Conservation (phyloP, 1,139 yeast species). For the Blastobotrys indianensis region DNA sequence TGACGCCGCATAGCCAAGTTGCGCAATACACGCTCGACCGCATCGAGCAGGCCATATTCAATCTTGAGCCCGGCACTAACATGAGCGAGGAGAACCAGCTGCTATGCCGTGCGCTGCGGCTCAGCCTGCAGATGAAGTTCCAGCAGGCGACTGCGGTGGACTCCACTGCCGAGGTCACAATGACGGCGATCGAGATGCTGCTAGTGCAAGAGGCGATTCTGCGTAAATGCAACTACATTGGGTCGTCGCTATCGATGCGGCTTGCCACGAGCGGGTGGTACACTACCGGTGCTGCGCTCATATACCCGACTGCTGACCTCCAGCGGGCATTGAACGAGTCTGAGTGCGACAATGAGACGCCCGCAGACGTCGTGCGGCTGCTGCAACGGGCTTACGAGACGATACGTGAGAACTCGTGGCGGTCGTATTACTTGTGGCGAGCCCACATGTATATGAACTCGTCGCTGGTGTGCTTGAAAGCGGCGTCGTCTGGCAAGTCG, state of each 20-base stretch:
- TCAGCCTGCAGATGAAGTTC: conserved; percentile 5
- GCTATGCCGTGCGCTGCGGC: background rate
- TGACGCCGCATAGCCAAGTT: conserved; percentile 9
- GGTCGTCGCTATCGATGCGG: conserved; percentile 2
- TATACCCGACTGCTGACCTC: background rate
- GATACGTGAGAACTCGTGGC: background rate
- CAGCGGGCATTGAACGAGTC: conserved; percentile 1
- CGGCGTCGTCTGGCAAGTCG: background rate
- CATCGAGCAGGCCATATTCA: background rate
- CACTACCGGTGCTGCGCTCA: background rate
- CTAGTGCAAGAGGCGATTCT: background rate
- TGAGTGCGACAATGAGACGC: conserved; percentile 10
- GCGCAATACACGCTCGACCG: conserved; percentile 2
- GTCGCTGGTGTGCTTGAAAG: conserved; percentile 3
- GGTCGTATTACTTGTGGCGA: conserved; percentile 14
- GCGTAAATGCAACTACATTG: too few relatives aligned
- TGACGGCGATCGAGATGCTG: background rate
- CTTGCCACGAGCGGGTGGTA: conserved; percentile 16
- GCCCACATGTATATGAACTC: conserved; percentile 16
- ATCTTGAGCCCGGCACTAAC: background rate
- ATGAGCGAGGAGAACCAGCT: background rate
- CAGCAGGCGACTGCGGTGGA: background rate
- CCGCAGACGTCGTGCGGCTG: conserved; percentile 2
- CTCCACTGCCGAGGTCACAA: background rate
- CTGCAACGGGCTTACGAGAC: conserved; percentile 1